Percentiles rank a stretch among this genome's conserved stretches.
Conservation (phyloP, 2,329 filamentous ascomycete genomes). For the Microsporum ferrugineum region DNA sequence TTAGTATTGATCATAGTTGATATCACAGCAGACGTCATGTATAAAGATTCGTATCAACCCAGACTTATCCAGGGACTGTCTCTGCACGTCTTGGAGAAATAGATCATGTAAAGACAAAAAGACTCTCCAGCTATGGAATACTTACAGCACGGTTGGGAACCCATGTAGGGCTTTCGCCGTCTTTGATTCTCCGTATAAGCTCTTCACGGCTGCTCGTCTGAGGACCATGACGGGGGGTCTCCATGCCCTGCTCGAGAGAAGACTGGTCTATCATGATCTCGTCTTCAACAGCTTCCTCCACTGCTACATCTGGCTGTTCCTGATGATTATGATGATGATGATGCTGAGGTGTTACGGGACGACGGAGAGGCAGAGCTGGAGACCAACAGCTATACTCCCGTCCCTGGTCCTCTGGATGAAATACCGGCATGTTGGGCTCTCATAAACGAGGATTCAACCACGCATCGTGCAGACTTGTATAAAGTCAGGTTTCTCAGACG, state of each 20-base stretch:
- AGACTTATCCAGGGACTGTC: not conserved
- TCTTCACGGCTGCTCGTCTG: slow-evolving; percentile 52
- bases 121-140: slow-evolving; percentile 5
- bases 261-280: slow-evolving; percentile 12
- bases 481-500: not conserved
- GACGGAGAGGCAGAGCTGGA: not conserved
- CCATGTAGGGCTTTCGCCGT: slow-evolving; percentile 65
- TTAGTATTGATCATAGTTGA: slow-evolving; percentile 4
- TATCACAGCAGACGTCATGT: not conserved
- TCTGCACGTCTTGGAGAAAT: not conserved
- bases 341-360: slow-evolving; percentile 6
- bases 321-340: slow-evolving; percentile 13
- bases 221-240: slow-evolving; percentile 15
- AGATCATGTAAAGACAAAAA: not conserved
- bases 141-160: slow-evolving; percentile 51
- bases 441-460: not conserved
- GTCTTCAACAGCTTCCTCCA: slow-evolving; percentile 9
- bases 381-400: slow-evolving; percentile 16
- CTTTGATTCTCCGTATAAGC: slow-evolving; percentile 75
- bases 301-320: not conserved
- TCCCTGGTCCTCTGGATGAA: slow-evolving; percentile 23
- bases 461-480: slow-evolving; percentile 4
- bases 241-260: slow-evolving; percentile 12
- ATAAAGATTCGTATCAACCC: not conserved
- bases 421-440: slow-evolving; percentile 21